Percentiles rank a stretch among this genome's conserved stretches.
Evolutionary conservation across 352 stramenopile genomes (phyloP).

Genomic region (Phytophthora podocarpi): DNA sequence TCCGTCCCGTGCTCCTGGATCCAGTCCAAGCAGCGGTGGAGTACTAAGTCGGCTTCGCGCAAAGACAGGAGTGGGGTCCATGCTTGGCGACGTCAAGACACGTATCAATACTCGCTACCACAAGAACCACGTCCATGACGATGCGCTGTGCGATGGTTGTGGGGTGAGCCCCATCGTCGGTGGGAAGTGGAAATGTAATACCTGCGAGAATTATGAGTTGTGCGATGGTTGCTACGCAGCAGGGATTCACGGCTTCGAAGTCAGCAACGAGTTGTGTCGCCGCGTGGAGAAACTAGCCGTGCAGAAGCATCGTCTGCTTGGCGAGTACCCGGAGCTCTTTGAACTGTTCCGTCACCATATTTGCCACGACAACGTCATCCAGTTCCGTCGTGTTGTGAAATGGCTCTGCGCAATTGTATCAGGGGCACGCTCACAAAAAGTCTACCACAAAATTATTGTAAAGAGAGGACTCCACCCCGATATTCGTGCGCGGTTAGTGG

Average conservation of each 20-base stretch:
- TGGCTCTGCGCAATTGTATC: constrained; percentile 75
- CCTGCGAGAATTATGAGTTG: constrained; percentile 70
- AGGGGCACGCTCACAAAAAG: constrained; percentile 47
- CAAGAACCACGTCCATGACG: constrained; percentile 75
- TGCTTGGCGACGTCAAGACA: constrained; percentile 70
- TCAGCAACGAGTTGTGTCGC: constrained; percentile 72
- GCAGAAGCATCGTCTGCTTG: constrained; percentile 54
- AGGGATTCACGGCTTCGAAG: constrained; percentile 73
- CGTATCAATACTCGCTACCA: constrained; percentile 52
- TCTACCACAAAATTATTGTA: constrained; percentile 73
- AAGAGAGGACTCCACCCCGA: constrained; percentile 77
- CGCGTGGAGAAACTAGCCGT: constrained; percentile 63
- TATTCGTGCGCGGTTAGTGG: constrained; percentile 68
- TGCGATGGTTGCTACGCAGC: constrained; percentile 72
- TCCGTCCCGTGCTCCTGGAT: constrained; percentile 21
- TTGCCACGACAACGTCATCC: constrained; percentile 69
- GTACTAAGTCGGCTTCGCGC: constrained; percentile 58
- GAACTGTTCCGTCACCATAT: constrained; percentile 73
- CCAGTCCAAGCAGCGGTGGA: constrained; percentile 29
- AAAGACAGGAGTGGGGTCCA: constrained; percentile 48
- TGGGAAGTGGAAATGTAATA: constrained; percentile 77
- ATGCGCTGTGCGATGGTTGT: constrained; percentile 82
- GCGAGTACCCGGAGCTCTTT: constrained; percentile 70
- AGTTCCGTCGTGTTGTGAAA: constrained; percentile 71
- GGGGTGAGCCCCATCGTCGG: constrained; percentile 80